These are phyloP conservation scores for Caloboletus inedulis DNA, from an alignment of 1,284 basidiomycete species.

Conservation along the genomic window DNA sequence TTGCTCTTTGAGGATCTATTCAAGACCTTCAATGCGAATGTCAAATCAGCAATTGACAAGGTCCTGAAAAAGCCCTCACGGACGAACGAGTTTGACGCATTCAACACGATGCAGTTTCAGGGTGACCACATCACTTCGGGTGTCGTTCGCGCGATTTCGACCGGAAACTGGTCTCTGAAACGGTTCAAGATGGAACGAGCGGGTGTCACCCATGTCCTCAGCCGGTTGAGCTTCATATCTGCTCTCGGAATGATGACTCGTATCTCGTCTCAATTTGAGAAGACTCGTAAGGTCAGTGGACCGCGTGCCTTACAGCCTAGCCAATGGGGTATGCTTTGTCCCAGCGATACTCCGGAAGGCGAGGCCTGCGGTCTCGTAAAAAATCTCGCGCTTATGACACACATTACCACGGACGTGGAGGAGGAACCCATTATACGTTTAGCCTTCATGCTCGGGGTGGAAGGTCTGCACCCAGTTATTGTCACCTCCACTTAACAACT, in stretches of 20 bases:
- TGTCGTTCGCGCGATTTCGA: constrained; percentile 97
- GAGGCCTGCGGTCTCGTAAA: constrained; percentile 99
- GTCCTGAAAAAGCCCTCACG: constrained; percentile 96
- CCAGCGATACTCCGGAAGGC: constrained; percentile 98
- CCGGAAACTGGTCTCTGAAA: constrained; percentile 98
- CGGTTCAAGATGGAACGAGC: constrained; percentile 99
- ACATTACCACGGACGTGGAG: constrained; percentile 99
- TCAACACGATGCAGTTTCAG: constrained; percentile 90
- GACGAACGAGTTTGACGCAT: constrained; percentile 94
- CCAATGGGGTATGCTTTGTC: constrained; percentile 99
- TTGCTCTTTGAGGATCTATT: constrained; percentile 98
- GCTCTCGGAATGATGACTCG: constrained; percentile 99
- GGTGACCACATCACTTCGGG: constrained; percentile 95
- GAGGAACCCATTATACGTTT: constrained; percentile 91
- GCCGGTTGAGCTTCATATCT: constrained; percentile 93
- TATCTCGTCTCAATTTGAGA: constrained; percentile 98
- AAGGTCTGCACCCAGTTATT: constrained; percentile 54
- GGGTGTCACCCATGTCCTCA: constrained; percentile 97
- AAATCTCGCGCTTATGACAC: constrained; percentile 98
- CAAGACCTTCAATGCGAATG: constrained; percentile 97
- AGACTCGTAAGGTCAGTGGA: constrained; percentile 98
- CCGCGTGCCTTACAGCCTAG: constrained; percentile 96
- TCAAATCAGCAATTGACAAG: constrained; percentile 97
- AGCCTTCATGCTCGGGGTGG: constrained; percentile 92
- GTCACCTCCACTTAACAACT: constrained; percentile 12